Evolutionary conservation across 495 filamentous ascomycete genomes (phyloP), one percentile per base, ranked within the genome.

Genomic region (Xylaria cubensis): DNA sequence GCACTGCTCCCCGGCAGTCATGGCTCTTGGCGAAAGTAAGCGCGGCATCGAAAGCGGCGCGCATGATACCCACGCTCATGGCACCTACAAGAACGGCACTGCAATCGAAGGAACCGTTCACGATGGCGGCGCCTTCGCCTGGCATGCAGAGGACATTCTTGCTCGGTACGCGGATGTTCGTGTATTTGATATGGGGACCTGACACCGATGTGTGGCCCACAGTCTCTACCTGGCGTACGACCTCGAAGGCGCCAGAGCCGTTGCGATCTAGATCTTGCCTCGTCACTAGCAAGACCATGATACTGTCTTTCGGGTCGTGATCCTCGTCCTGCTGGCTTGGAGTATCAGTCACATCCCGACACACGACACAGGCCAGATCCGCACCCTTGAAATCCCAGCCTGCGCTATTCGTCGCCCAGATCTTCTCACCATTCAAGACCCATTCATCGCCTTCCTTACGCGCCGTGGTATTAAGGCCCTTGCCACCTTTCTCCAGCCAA

Each of bases 381-480:
- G 84, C 83, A 10, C 87, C 87, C 67, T 79, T 74, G 65, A 80
- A 80, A 67, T 88, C 86, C 86, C 86, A 88, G 29, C 86, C 87
- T 3, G 81, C 82, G 67, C 79, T 81, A 71, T 88, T 88, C n/a
- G 86, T 86, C 42, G 86, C 86, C 85, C 86, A 88, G 68, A 85
- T 83, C 82, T 88, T 89, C 63, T 88, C 85, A n/a, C 87, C 87
- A 74, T 85, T 85, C 36, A 89, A 78, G 24, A 88, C 76, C 84
- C 84, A 88, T 51, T 87, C 82, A 41, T 87, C 82, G 13, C 85
- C 86, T 26, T 88, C 86, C n/a, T 74, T 74, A 24, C 76, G 72
- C 8, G 87, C 86, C 13, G 82, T 86, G 7, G 86, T 88, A 36
- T 82, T 73, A 39, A 89, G 76, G 0, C 87, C 86, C 15, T 73